phyloP scores from a whole-genome alignment of 2,329 filamentous ascomycete species.

The Fusarium odoratissimum region DNA sequence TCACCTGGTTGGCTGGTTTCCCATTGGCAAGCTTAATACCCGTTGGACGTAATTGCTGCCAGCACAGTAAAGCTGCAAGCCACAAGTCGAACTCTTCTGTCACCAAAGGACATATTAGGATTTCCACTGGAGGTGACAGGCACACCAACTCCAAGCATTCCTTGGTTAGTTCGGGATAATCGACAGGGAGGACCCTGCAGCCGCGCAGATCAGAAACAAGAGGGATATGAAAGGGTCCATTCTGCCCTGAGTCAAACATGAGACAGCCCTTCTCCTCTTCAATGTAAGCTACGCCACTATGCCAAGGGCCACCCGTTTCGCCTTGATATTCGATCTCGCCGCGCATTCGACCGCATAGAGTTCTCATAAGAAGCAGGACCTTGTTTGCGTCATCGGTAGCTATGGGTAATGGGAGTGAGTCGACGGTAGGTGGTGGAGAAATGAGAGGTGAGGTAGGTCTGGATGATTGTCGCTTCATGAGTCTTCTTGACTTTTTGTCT shows the following conservation, averaged over 20 bases:
- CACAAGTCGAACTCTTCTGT: constrained; percentile 79
- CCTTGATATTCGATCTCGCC: constrained; percentile 80
- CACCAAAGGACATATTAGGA: constrained; percentile 73
- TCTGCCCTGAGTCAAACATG: constrained; percentile 78
- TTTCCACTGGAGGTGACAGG: constrained; percentile 65
- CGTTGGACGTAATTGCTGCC: constrained; percentile 78
- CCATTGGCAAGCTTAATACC: constrained; percentile 64
- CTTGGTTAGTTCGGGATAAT: constrained; percentile 56
- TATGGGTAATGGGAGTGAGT: constrained; percentile 69
- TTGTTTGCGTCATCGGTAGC: constrained; percentile 76
- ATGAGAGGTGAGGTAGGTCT: constrained; percentile 69
- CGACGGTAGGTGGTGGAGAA: constrained; percentile 66
- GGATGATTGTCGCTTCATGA: constrained; percentile 66
- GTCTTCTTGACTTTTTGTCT: constrained; percentile 62
- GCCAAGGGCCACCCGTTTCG: constrained; percentile 72
- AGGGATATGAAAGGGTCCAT: constrained; percentile 71
- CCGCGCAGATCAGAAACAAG: constrained; percentile 80
- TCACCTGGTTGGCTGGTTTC: constrained; percentile 49
- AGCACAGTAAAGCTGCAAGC: constrained; percentile 83
- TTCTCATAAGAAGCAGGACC: constrained; percentile 81
- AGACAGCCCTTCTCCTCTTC: constrained; percentile 80
- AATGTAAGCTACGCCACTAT: constrained; percentile 78
- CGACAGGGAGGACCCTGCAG: constrained; percentile 73
- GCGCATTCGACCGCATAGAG: constrained; percentile 81
- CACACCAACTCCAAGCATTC: constrained; percentile 67